A percentile compares a stretch with the other conserved stretches of the same genome.
These are phyloP conservation scores for Neonectria neomacrospora DNA, from an alignment of 2,329 filamentous ascomycete species.

Conservation along the genomic window DNA sequence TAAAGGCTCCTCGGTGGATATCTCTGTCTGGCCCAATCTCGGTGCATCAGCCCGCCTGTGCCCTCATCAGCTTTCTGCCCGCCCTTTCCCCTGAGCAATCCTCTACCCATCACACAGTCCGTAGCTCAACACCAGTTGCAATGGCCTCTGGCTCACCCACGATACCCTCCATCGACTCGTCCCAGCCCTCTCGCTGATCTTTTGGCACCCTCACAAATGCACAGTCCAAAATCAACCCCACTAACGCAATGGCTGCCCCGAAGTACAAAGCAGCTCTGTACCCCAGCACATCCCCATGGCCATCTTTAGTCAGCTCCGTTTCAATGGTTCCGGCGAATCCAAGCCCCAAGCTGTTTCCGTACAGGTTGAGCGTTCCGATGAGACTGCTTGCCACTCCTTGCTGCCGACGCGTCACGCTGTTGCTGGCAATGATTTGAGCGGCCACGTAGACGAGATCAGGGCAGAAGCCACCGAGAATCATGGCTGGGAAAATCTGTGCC, in stretches of 20 bases:
- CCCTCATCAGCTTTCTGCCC: not conserved
- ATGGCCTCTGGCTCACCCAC: not conserved
- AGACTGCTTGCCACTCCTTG: conserved; percentile 63
- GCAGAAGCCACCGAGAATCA: conserved; percentile 49
- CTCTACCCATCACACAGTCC: not conserved
- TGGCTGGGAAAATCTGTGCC: conserved; percentile 54
- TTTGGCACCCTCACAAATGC: conserved; percentile 5
- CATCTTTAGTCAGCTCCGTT: conserved; percentile 29
- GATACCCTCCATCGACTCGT: not conserved
- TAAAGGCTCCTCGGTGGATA: not conserved
- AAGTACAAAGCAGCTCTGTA: conserved; percentile 3
- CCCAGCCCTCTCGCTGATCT: conserved; percentile 6
- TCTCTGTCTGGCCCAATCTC: not conserved
- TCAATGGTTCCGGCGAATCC: conserved; percentile 52
- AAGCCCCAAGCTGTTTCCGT: conserved; percentile 47
- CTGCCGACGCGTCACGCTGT: conserved; percentile 58
- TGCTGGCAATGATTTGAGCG: conserved; percentile 65
- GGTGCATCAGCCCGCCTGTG: too few relatives aligned
- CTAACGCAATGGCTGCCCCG: not conserved
- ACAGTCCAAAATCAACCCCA: not conserved
- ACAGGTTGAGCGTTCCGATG: conserved; percentile 54
- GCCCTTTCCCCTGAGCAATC: too few relatives aligned
- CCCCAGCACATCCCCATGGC: not conserved
- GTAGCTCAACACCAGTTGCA: not conserved
- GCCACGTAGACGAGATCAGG: conserved; percentile 63